These are phyloP conservation scores for Boletus fagicola DNA, from an alignment of 768 basidiomycete genomes.

Conservation along the genomic window DNA sequence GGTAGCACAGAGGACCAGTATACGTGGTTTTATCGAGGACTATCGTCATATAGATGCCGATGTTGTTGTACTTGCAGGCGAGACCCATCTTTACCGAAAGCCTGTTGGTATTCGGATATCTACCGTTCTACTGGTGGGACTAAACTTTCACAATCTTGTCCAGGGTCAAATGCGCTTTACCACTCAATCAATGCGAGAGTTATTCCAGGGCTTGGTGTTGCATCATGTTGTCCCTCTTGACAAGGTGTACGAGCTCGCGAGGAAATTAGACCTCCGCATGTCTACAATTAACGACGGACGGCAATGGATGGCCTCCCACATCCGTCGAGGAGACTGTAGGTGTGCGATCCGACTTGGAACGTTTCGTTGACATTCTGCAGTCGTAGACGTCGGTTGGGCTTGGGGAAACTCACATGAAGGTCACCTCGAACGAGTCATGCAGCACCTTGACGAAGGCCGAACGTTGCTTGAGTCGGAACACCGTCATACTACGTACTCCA, in stretches of 20 bases:
- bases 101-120: conserved; percentile 16
- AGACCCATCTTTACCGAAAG: conserved; percentile 35
- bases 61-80: conserved; percentile 40
- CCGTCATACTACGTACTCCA: conserved; percentile 13
- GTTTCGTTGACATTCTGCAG: conserved; percentile 12
- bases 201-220: conserved; percentile 24
- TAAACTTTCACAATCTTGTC: background rate
- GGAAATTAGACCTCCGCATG: conserved; percentile 23
- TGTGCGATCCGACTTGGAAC: background rate
- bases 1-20: conserved; percentile 31
- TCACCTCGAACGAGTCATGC: conserved; percentile 34
- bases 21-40: conserved; percentile 41
- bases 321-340: conserved; percentile 41
- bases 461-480: conserved; percentile 24
- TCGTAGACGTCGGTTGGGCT: conserved; percentile 31
- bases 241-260: conserved; percentile 25
- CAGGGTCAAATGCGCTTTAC: conserved; percentile 31
- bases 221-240: conserved; percentile 27
- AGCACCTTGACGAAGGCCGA: conserved; percentile 31
- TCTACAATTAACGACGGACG: conserved; percentile 27
- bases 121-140: background rate
- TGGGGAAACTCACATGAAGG: conserved; percentile 32
- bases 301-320: conserved; percentile 39
- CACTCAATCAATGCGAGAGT: conserved; percentile 14
- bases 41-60: conserved; percentile 33